These are phyloP conservation scores for Coleophoma crateriformis DNA, from an alignment of 2,329 filamentous ascomycete species.

Conservation along the genomic window DNA sequence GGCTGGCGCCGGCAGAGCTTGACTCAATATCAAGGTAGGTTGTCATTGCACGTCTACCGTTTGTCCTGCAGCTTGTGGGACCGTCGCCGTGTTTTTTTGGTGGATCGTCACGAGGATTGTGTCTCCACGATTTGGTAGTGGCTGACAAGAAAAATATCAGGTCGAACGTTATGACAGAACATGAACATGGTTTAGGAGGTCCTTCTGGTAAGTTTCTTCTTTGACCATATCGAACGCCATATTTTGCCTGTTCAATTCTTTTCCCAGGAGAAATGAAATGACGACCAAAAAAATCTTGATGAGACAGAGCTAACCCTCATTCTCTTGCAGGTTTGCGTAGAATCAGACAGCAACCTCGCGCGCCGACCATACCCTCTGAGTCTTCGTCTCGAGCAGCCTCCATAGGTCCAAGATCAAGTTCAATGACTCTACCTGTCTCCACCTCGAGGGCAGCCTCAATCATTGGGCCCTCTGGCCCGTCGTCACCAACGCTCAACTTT, in stretches of 20 bases:
- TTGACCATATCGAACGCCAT: no score
- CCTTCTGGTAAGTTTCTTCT: no score
- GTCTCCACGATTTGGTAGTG: conserved; percentile 6
- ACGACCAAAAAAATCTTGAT: no score
- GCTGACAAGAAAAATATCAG: conserved; percentile 36
- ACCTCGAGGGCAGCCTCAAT: conserved; percentile 28
- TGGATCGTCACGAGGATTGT: conserved; percentile 7
- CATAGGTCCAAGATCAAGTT: conserved; percentile 59
- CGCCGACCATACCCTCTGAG: conserved; percentile 57
- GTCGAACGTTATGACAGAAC: conserved; percentile 76
- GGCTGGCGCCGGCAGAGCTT: conserved; percentile 50
- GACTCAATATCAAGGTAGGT: conserved; percentile 72
- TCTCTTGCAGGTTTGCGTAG: conserved; percentile 76
- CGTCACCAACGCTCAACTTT: conserved; percentile 65
- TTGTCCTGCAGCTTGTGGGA: no score
- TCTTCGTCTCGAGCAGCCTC: conserved; percentile 58
- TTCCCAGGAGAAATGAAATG: no score
- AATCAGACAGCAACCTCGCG: conserved; percentile 80
- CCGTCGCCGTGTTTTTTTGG: no score
- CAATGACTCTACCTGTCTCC: conserved; percentile 62
- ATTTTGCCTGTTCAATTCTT: no score
- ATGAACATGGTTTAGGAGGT: conserved; percentile 74
- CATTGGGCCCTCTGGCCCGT: conserved; percentile 44
- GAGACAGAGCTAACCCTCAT: no score
- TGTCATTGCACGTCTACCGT: not conserved